phyloP scores from a whole-genome alignment of 2,329 filamentous ascomycete genomes.

The Paramyrothecium sp. region DNA sequence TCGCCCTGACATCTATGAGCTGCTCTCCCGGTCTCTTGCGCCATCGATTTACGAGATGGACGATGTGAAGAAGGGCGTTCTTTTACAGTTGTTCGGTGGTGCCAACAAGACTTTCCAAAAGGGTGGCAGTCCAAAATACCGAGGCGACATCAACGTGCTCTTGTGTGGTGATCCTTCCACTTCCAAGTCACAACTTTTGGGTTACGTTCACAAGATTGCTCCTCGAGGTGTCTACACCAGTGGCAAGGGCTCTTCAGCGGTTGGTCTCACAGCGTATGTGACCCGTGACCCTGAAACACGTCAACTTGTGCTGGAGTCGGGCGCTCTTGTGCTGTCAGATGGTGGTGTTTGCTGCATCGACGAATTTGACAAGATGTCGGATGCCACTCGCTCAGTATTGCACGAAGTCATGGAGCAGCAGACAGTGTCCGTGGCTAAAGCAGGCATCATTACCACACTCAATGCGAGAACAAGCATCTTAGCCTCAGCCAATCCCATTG shows the following conservation, averaged over 20 bases:
- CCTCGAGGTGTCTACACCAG: conserved; percentile 83
- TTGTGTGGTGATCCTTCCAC: conserved; percentile 97
- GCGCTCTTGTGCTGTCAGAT: conserved; percentile 75
- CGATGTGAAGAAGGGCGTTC: conserved; percentile 97
- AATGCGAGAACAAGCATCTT: conserved; percentile 95
- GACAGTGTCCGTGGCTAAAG: conserved; percentile 82
- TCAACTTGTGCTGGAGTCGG: conserved; percentile 77
- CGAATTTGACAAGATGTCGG: conserved; percentile 86
- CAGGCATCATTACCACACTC: conserved; percentile 93
- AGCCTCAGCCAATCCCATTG: conserved; percentile 95
- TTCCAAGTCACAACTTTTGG: conserved; percentile 88
- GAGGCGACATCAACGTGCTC: conserved; percentile 95
- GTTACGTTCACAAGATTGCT: conserved; percentile 97
- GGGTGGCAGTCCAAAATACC: conserved; percentile 90
- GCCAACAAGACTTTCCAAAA: conserved; percentile 98
- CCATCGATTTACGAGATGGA: conserved; percentile 98
- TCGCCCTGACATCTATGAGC: conserved; percentile 86
- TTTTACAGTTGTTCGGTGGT: conserved; percentile 93
- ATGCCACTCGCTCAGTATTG: conserved; percentile 73
- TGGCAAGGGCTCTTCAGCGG: conserved; percentile 77
- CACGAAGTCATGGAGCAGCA: conserved; percentile 90
- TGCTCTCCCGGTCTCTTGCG: conserved; percentile 85
- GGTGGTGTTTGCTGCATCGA: conserved; percentile 84
- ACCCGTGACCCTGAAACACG: conserved; percentile 78
- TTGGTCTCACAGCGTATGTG: conserved; percentile 78